Conservation (phyloP, 2,329 filamentous ascomycete species). For the Pseudogymnoascus sp. region DNA sequence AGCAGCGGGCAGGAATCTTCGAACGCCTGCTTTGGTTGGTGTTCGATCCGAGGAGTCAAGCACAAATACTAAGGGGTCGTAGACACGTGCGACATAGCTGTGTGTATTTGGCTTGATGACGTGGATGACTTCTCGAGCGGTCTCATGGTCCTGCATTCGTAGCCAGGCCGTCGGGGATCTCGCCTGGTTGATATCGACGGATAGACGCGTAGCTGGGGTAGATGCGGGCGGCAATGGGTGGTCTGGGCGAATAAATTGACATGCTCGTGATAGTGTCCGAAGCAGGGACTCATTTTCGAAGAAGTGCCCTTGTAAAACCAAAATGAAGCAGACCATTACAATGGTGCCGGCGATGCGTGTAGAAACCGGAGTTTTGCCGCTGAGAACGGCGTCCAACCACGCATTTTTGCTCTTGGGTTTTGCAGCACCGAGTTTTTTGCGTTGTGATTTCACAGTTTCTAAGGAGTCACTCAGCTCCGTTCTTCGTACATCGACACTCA, state of each 20-base stretch:
- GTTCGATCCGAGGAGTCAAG: conserved; percentile 59
- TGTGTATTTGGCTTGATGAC: conserved; percentile 63
- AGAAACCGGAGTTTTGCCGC: conserved; percentile 58
- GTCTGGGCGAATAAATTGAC: conserved; percentile 16
- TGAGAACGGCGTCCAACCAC: conserved; percentile 55
- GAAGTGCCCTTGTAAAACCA: conserved; percentile 72
- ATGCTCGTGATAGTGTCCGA: conserved; percentile 30
- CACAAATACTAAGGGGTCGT: conserved; percentile 67
- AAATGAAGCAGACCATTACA: conserved; percentile 62
- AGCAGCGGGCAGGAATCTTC: conserved; percentile 45
- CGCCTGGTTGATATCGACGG: conserved; percentile 61
- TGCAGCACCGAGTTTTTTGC: not conserved
- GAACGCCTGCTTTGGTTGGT: conserved; percentile 35
- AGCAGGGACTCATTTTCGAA: conserved; percentile 50
- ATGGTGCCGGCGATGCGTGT: conserved; percentile 68
- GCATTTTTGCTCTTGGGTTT: conserved; percentile 34
- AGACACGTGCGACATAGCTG: conserved; percentile 65
- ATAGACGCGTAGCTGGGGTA: conserved; percentile 32
- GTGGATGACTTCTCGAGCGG: conserved; percentile 67
- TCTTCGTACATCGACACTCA: conserved; percentile 70
- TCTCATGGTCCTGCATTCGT: conserved; percentile 68
- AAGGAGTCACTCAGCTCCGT: conserved; percentile 69
- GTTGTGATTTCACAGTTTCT: conserved; percentile 24
- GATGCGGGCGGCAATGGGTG: conserved; percentile 12
- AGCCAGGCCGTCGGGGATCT: conserved; percentile 72